Evolutionary conservation across 1,284 basidiomycete species (phyloP).

Genomic region (Irpex sp.): DNA sequence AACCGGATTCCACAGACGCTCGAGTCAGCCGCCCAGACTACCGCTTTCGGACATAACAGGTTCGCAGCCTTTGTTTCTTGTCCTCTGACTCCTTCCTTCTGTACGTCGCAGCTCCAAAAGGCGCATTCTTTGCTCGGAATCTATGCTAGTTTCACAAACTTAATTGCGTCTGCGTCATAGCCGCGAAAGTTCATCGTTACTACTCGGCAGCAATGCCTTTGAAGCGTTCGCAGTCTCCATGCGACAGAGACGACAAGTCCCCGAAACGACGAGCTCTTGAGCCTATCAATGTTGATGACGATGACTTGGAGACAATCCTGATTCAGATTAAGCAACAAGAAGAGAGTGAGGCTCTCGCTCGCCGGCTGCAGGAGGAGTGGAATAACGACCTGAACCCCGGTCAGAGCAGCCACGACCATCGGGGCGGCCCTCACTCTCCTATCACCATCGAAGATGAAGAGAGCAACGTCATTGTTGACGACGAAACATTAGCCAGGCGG

Average conservation of each 20-base stretch:
- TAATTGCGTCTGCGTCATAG: background rate
- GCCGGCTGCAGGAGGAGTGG: slow-evolving; percentile 31
- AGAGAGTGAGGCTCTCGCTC: slow-evolving; percentile 39
- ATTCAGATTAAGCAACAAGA: slow-evolving; percentile 40
- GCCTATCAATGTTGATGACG: slow-evolving; percentile 20
- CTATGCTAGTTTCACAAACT: background rate
- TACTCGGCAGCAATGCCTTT: slow-evolving; percentile 14
- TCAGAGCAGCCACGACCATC: background rate
- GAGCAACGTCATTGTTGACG: slow-evolving; percentile 10
- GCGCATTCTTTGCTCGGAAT: background rate
- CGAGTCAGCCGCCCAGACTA: slow-evolving; percentile 8
- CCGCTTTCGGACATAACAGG: slow-evolving; percentile 3
- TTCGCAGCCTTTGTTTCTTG: background rate
- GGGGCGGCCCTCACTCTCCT: background rate
- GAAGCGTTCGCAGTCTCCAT: slow-evolving; percentile 16
- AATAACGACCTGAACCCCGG: slow-evolving; percentile 12
- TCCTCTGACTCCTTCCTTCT: slow-evolving; percentile 1
- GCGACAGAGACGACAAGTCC: slow-evolving; percentile 2
- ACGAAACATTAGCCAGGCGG: slow-evolving; percentile 35
- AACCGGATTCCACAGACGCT: background rate
- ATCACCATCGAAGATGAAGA: background rate
- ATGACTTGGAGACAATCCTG: slow-evolving; percentile 35
- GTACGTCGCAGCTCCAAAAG: background rate
- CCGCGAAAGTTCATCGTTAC: background rate
- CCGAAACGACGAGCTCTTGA: slow-evolving; percentile 16